Base-by-base conservation (phyloP, 1,284 basidiomycete genomes). In the Malassezia nana region DNA sequence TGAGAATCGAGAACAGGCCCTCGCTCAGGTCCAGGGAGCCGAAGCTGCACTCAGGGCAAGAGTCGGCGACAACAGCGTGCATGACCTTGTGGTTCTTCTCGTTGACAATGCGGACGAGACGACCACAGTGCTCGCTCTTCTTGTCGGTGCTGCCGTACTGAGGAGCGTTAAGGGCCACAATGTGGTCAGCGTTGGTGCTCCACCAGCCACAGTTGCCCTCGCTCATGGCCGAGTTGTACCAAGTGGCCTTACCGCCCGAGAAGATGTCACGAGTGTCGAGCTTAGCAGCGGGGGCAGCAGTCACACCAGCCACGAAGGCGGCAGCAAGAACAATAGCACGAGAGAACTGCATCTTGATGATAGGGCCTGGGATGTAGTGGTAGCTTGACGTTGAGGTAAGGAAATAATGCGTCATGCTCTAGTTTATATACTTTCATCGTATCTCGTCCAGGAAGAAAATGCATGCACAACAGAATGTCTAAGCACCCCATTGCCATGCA, bases 11-110 rank as follows among this genome's bases (percentile, higher is more conserved):
- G 78, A 94, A 94, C 39, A 94, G 81, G 47, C 82, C 79, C 10
- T 75, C 71, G 22, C 85, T 85, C 57, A 91, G 78, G 77, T 94
- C 89, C 52, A 94, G 81, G 38, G 81, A 86, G 31, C 81, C 82
- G 39, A 74, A 79, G 2, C 82, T 81, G 71, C 87, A 89, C 26
- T 80, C 82, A 50, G 80, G 81, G 74, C 86, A 88, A 81, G 60
- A 78, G 74, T 88, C 86, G 65, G 78, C 78, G 60, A 89, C 81
- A 7, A 74, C 77, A 1, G 86, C 87, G 15, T 70, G 63, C 9
- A 81, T 77, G 2, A 80, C 79, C 72, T 82, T 83, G 60, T 84
- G 85, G 30, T 78, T 66, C 50, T 60, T 40, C 33, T 52, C 76
- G 70, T 79, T 82, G 4, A 78, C 76, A 67, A 89, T 84, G 29